Percentiles rank a stretch among this genome's conserved stretches.
phyloP scores from a whole-genome alignment of 169 alveolate species.

The Cryptosporidium sp. region DNA sequence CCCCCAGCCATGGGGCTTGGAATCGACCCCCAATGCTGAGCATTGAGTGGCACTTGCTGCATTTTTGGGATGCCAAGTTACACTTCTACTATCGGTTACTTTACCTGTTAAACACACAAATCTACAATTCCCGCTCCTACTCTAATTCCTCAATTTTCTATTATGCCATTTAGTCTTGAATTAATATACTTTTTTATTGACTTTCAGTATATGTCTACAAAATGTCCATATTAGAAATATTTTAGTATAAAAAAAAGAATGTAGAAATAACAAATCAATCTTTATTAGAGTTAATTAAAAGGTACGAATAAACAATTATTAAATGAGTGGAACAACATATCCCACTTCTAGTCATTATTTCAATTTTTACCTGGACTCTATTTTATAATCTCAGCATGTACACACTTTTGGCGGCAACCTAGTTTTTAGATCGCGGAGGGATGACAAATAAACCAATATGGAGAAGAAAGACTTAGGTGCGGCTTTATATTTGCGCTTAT shows the following conservation, averaged over 20 bases:
- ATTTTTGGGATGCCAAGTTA: neutral
- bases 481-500: neutral
- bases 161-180: neutral
- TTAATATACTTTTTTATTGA: neutral
- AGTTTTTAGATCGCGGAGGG: neutral
- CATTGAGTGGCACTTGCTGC: slow-evolving; percentile 37
- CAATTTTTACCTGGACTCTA: neutral
- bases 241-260: neutral
- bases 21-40: slow-evolving; percentile 40
- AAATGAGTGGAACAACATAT: neutral
- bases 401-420: slow-evolving; percentile 10
- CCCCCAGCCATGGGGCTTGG: slow-evolving; percentile 26
- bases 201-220: slow-evolving; percentile 47
- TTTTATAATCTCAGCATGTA: neutral
- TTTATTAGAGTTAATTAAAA: neutral
- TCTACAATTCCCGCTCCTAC: slow-evolving; percentile 1
- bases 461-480: neutral
- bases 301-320: neutral
- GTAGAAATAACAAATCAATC: neutral
- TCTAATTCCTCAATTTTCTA: neutral
- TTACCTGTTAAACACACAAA: neutral
- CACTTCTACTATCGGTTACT: neutral
- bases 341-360: neutral
- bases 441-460: neutral
- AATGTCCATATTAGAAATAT: slow-evolving; percentile 46